These are phyloP conservation scores for Leccinum aurantiacum DNA, from an alignment of 768 basidiomycete genomes.

Conservation along the genomic window DNA sequence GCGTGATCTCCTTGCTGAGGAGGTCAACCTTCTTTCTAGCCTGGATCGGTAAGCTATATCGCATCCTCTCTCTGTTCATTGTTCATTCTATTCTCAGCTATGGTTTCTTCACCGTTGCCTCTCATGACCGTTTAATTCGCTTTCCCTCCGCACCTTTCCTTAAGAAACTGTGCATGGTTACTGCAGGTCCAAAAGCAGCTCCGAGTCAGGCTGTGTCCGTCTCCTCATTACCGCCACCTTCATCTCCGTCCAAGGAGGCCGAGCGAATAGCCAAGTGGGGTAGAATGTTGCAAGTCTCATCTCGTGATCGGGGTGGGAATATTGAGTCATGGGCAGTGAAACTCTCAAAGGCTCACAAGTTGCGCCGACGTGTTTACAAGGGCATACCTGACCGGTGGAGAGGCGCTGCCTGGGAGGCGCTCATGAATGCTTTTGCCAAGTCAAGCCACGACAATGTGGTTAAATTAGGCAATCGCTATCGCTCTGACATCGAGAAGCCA, in stretches of 20 bases:
- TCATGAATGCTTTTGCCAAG: conserved; percentile 59
- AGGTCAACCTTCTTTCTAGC: conserved; percentile 66
- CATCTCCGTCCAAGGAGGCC: conserved; percentile 57
- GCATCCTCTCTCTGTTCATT: conserved; percentile 4
- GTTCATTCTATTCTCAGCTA: conserved; percentile 54
- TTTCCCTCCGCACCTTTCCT: conserved; percentile 61
- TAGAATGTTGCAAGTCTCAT: conserved; percentile 76
- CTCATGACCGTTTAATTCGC: conserved; percentile 81
- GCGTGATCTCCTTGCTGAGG: conserved; percentile 68
- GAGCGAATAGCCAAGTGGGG: conserved; percentile 89
- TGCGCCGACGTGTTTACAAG: conserved; percentile 81
- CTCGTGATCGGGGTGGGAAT: conserved; percentile 77
- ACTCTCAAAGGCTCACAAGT: conserved; percentile 62
- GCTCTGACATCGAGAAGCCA: conserved; percentile 69
- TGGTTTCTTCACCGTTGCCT: conserved; percentile 81
- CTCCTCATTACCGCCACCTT: conserved; percentile 47
- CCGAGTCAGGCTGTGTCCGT: conserved; percentile 48
- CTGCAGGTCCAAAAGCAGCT: conserved; percentile 46
- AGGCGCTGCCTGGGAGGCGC: conserved; percentile 83
- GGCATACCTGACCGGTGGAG: conserved; percentile 98
- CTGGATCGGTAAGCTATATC: conserved; percentile 76
- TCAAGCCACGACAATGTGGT: conserved; percentile 46
- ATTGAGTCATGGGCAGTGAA: conserved; percentile 70
- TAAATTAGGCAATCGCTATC: conserved; percentile 50
- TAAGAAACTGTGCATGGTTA: conserved; percentile 53